These are phyloP conservation scores for Falciphora oryzae DNA, from an alignment of 2,329 filamentous ascomycete species.

Conservation along the genomic window DNA sequence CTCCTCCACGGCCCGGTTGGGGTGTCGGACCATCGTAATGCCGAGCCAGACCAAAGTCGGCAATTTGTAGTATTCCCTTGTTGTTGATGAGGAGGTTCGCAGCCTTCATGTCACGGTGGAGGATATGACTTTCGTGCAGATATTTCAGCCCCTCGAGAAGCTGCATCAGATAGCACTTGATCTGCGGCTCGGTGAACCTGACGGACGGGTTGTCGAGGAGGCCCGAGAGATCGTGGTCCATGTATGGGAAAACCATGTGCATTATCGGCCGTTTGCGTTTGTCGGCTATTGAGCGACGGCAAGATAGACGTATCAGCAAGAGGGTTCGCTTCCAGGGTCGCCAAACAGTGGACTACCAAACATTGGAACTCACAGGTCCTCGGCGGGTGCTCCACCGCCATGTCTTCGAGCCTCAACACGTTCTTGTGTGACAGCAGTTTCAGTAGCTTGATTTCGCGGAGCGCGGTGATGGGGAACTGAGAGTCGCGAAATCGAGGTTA, in stretches of 20 bases:
- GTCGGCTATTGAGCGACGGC: constrained; percentile 45
- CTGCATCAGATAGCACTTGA: constrained; percentile 97
- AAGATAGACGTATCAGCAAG: neutral
- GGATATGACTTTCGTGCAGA: constrained; percentile 80
- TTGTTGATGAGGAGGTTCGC: constrained; percentile 97
- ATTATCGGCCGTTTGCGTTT: constrained; percentile 80
- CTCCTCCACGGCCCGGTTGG: constrained; percentile 69
- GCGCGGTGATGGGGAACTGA: constrained; percentile 92
- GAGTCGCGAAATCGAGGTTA: constrained; percentile 9
- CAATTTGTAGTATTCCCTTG: constrained; percentile 87
- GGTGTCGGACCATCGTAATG: constrained; percentile 86
- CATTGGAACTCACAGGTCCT: constrained; percentile 47
- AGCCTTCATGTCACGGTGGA: constrained; percentile 98
- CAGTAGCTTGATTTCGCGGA: constrained; percentile 94
- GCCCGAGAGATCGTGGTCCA: constrained; percentile 98
- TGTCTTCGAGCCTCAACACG: constrained; percentile 82
- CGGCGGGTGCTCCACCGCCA: constrained; percentile 79
- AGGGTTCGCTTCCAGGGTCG: constrained; percentile 3
- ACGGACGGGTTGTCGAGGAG: constrained; percentile 93
- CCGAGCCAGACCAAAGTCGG: constrained; percentile 90
- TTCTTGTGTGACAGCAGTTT: constrained; percentile 93
- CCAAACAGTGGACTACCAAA: constrained; percentile 12
- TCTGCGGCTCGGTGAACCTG: constrained; percentile 78
- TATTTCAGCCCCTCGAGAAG: constrained; percentile 85
- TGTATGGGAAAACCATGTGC: constrained; percentile 99